These are phyloP conservation scores for Rhipidocladum racemiflorum DNA, from an alignment of 176 grass and related monocot genomes.

Conservation along the genomic window DNA sequence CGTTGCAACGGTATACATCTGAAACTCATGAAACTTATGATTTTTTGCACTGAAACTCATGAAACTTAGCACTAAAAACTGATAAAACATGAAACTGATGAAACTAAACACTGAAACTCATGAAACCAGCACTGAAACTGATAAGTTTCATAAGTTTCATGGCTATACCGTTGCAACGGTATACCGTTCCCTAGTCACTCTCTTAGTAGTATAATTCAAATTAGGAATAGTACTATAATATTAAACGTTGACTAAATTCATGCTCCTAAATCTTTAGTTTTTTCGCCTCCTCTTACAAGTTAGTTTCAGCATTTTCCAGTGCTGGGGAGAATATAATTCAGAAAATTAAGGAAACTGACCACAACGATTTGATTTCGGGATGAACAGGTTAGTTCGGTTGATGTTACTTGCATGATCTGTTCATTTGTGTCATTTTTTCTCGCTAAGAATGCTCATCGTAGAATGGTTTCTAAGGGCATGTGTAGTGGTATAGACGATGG, in stretches of 20 bases:
- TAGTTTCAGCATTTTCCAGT: not conserved
- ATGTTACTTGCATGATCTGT: not conserved
- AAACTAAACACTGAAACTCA: too few species aligned
- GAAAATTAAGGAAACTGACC: not conserved
- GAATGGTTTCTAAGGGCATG: not conserved
- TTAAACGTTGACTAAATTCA: not conserved
- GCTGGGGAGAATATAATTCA: not conserved
- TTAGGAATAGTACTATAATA: not conserved
- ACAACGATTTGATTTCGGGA: not conserved
- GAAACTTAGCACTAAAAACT: too few species aligned
- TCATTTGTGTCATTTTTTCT: conserved; percentile 20
- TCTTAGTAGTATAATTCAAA: not conserved
- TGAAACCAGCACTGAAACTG: too few species aligned
- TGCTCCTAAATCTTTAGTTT: not conserved
- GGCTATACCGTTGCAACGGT: too few species aligned
- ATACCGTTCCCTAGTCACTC: too few species aligned
- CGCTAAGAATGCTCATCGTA: not conserved
- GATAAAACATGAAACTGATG: too few species aligned
- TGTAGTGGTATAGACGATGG: too few species aligned
- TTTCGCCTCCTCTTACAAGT: not conserved
- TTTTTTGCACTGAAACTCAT: too few species aligned
- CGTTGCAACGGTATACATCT: too few species aligned
- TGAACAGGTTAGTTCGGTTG: not conserved
- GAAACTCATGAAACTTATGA: too few species aligned
- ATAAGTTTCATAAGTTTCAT: too few species aligned